phyloP scores from a whole-genome alignment of 169 alveolate genomes.

The Eimeria sp. region DNA sequence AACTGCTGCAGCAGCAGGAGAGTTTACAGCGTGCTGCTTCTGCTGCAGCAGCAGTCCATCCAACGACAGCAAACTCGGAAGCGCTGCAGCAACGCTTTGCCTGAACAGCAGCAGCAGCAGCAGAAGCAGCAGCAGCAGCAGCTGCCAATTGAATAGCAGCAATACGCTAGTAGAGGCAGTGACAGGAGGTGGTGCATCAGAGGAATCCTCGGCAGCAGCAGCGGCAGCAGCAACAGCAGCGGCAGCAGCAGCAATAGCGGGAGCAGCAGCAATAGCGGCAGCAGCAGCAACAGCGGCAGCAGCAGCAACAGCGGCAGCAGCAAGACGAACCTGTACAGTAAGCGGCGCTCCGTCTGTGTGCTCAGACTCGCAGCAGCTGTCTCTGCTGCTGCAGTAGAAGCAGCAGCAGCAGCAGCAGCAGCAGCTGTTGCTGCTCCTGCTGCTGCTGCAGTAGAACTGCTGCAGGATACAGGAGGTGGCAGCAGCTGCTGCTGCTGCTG shows the following conservation, averaged over 20 bases:
- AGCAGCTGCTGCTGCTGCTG: constrained; percentile 28
- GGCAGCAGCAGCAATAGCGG: neutral
- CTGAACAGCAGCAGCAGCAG: constrained; percentile 17
- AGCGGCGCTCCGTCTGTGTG: neutral
- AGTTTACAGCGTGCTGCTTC: neutral
- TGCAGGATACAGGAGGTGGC: neutral
- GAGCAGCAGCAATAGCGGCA: neutral
- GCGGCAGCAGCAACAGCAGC: constrained; percentile 35
- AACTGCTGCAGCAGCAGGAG: constrained; percentile 29
- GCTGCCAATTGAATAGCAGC: neutral
- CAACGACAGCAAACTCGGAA: neutral
- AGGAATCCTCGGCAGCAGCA: neutral
- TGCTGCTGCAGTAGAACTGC: neutral
- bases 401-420: neutral
- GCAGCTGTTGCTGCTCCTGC: constrained; percentile 11
- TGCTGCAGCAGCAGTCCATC: constrained; percentile 15
- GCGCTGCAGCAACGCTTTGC: constrained; percentile 13
- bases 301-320: neutral
- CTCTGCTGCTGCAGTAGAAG: neutral
- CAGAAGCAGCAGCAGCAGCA: neutral
- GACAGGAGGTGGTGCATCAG: neutral
- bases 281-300: constrained; percentile 14
- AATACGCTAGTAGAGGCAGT: neutral
- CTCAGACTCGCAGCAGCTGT: neutral
- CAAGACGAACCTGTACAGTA: constrained; percentile 1